Percentiles rank a stretch among this genome's conserved stretches.
phyloP scores from a whole-genome alignment of 2,329 filamentous ascomycete species.

The Fusarium algeriense region DNA sequence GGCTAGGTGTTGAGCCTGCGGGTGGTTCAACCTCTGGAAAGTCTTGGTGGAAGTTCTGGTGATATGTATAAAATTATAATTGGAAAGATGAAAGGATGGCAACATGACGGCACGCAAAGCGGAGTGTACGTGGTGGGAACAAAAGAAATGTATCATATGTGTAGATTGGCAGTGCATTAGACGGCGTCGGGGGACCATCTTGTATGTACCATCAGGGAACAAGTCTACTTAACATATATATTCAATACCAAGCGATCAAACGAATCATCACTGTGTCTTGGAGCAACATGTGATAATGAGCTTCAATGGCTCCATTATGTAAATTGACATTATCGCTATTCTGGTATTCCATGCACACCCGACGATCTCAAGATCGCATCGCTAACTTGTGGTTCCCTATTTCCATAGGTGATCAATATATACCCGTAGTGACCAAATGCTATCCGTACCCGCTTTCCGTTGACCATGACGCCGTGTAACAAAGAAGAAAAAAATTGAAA shows the following conservation, averaged over 20 bases:
- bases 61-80: conserved; percentile 38
- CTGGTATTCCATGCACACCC: conserved; percentile 32
- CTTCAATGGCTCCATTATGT: conserved; percentile 16
- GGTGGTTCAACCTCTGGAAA: conserved; percentile 56
- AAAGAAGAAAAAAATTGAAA: conserved; percentile 1
- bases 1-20: conserved; percentile 57
- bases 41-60: conserved; percentile 64
- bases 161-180: conserved; percentile 60
- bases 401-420: conserved; percentile 10
- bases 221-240: conserved; percentile 48
- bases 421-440: conserved; percentile 29
- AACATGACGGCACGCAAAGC: conserved; percentile 23
- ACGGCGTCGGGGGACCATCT: conserved; percentile 57
- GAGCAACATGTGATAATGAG: neutral
- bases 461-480: conserved; percentile 26
- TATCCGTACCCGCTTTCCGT: conserved; percentile 31
- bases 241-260: conserved; percentile 47
- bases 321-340: conserved; percentile 33
- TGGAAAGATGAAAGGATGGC: conserved; percentile 21
- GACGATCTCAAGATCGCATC: conserved; percentile 25
- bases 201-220: conserved; percentile 51
- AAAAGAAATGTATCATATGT: conserved; percentile 57
- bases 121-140: conserved; percentile 35
- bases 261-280: neutral
- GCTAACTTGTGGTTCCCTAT: conserved; percentile 25